Conservation (phyloP, 495 filamentous ascomycete genomes). For the Talaromyces proteolyticus region DNA sequence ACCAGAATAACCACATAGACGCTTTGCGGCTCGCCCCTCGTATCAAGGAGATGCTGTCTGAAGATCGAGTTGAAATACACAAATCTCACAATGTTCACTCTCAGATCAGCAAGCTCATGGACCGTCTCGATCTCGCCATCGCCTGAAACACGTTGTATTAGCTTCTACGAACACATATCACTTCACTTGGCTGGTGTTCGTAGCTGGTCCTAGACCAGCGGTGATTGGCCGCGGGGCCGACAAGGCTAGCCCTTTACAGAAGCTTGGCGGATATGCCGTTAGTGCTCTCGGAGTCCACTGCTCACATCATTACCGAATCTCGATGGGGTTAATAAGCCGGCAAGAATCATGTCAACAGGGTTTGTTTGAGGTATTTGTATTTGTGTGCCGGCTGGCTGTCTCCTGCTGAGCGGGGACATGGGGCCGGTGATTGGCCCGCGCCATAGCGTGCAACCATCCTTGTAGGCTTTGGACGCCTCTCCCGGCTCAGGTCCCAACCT, state of each 20-base stretch:
- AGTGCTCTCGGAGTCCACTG: not conserved
- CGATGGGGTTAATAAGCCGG: not conserved
- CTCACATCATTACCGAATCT: not conserved
- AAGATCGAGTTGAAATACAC: slow-evolving; percentile 5
- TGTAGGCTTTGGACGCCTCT: not conserved
- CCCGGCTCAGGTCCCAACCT: not conserved
- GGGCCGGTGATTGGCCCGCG: not conserved
- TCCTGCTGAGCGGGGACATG: not conserved
- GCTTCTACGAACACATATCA: not conserved
- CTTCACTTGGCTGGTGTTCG: too few relatives aligned
- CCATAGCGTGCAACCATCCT: not conserved
- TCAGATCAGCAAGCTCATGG: slow-evolving; percentile 16
- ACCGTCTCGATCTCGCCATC: slow-evolving; percentile 25
- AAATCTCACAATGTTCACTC: slow-evolving; percentile 8
- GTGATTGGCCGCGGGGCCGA: too few relatives aligned
- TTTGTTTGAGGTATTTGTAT: not conserved
- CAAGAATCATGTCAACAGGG: too few relatives aligned
- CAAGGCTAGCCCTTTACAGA: not conserved
- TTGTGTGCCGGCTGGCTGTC: not conserved
- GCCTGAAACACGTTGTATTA: slow-evolving; percentile 12
- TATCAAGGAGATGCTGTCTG: slow-evolving; percentile 25
- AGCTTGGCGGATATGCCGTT: not conserved
- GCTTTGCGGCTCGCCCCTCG: slow-evolving; percentile 23
- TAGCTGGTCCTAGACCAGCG: too few relatives aligned
- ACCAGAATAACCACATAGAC: slow-evolving; percentile 21